These are phyloP conservation scores for Xylaria sp. DNA, from an alignment of 2,329 filamentous ascomycete species.

Conservation along the genomic window DNA sequence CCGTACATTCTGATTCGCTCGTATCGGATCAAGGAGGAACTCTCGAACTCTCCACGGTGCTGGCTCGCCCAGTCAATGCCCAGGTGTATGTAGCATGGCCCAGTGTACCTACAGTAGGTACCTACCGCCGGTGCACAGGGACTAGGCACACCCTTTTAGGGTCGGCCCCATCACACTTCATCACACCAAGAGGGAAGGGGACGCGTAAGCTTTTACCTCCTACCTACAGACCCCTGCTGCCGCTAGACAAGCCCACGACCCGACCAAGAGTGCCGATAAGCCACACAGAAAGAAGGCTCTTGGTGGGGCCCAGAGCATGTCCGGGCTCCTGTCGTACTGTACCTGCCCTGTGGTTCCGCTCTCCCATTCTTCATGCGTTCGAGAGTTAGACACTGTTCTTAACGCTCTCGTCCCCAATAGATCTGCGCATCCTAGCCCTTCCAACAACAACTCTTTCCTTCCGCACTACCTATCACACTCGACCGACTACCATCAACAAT, in stretches of 20 bases:
- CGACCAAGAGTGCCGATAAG: slow-evolving; percentile 31
- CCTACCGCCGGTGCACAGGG: background rate
- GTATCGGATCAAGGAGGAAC: background rate
- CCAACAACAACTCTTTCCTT: slow-evolving; percentile 13
- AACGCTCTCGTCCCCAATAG: slow-evolving; percentile 1
- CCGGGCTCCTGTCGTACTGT: background rate
- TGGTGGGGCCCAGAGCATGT: background rate
- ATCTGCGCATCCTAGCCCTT: background rate
- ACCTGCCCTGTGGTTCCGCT: background rate
- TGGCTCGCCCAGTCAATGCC: background rate
- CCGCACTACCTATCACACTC: background rate
- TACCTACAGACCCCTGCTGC: slow-evolving; percentile 40
- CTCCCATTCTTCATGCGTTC: background rate
- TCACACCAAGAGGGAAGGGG: slow-evolving; percentile 46
- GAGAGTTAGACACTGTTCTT: slow-evolving; percentile 8
- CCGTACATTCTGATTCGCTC: slow-evolving; percentile 1
- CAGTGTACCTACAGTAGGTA: background rate
- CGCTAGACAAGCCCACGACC: slow-evolving; percentile 35
- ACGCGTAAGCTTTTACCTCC: slow-evolving; percentile 52
- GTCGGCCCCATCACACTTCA: slow-evolving; percentile 31
- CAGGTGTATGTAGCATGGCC: too few relatives aligned
- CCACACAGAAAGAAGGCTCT: slow-evolving; percentile 33
- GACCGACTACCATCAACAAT: background rate
- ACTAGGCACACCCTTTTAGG: slow-evolving; percentile 6
- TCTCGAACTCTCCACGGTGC: background rate